Percentiles rank a stretch among this genome's conserved stretches.
Evolutionary conservation across 2,329 filamentous ascomycete species (phyloP).

Genomic region (Nemania sp.): DNA sequence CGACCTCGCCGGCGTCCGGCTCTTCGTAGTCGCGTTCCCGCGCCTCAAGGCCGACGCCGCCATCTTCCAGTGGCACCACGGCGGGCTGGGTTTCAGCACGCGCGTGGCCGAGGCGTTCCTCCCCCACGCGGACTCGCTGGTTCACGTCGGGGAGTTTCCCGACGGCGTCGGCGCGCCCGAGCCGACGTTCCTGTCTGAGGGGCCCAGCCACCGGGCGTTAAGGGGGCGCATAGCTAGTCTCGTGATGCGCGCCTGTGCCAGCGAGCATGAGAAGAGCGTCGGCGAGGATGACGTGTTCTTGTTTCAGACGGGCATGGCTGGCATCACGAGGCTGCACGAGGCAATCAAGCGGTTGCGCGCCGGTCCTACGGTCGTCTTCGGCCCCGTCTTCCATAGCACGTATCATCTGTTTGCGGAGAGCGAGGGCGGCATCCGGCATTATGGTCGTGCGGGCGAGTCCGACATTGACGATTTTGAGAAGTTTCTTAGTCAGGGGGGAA

Average conservation of each 20-base stretch:
- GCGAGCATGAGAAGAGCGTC: constrained; percentile 34
- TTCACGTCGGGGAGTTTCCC: constrained; percentile 41
- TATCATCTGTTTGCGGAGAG: constrained; percentile 53
- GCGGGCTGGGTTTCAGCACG: constrained; percentile 52
- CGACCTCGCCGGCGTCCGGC: constrained; percentile 47
- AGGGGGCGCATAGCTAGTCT: constrained; percentile 48
- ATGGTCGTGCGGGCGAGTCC: constrained; percentile 48
- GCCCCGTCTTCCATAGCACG: constrained; percentile 57
- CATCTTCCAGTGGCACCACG: constrained; percentile 51
- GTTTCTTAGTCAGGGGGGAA: constrained; percentile 48
- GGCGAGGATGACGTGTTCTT: constrained; percentile 54
- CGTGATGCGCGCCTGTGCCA: constrained; percentile 47
- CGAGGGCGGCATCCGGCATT: constrained; percentile 51
- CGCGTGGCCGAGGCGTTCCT: constrained; percentile 52
- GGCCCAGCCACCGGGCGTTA: constrained; percentile 45
- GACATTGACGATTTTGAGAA: constrained; percentile 51
- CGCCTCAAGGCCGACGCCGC: constrained; percentile 43
- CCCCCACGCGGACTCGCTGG: constrained; percentile 41
- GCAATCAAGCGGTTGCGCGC: constrained; percentile 44
- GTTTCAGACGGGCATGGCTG: constrained; percentile 57
- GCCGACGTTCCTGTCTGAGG: constrained; percentile 48
- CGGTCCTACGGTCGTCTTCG: constrained; percentile 49
- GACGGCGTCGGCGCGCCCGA: constrained; percentile 33
- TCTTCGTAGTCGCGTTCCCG: constrained; percentile 52
- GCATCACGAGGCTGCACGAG: constrained; percentile 51